A percentile compares a stretch with the other conserved stretches of the same genome.
phyloP scores from a whole-genome alignment of 2,329 filamentous ascomycete genomes.

The Penicillium glabrum region DNA sequence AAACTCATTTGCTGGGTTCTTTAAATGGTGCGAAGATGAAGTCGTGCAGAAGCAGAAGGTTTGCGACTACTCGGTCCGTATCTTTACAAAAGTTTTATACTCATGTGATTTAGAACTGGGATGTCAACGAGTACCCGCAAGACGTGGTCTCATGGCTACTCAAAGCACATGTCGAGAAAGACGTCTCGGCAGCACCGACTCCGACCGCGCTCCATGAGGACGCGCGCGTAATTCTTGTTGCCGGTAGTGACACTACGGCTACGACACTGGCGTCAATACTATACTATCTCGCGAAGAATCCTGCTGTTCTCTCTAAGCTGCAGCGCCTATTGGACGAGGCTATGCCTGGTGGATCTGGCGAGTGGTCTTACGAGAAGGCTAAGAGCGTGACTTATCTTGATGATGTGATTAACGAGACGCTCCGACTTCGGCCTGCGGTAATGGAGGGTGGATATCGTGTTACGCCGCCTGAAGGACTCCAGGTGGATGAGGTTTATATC shows the following conservation, averaged over 20 bases:
- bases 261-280: constrained; percentile 30
- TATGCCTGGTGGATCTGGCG: constrained; percentile 1
- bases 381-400: neutral
- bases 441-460: neutral
- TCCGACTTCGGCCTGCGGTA: neutral
- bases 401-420: neutral
- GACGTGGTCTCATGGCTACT: neutral
- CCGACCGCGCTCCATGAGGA: neutral
- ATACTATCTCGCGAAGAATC: constrained; percentile 36
- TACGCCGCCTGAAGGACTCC: neutral
- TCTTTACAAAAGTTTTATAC: neutral
- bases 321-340: constrained; percentile 29
- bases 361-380: neutral
- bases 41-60: neutral
- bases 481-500: neutral
- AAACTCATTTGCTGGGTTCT: neutral
- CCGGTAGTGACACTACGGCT: constrained; percentile 37
- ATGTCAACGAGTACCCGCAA: neutral
- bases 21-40: neutral
- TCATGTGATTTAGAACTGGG: neutral
- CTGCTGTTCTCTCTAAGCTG: constrained; percentile 28
- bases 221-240: neutral
- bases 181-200: neutral
- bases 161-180: neutral
- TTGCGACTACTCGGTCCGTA: too few relatives aligned